phyloP scores from a whole-genome alignment of 352 stramenopile genomes.

The Aphanomyces cochlioides region DNA sequence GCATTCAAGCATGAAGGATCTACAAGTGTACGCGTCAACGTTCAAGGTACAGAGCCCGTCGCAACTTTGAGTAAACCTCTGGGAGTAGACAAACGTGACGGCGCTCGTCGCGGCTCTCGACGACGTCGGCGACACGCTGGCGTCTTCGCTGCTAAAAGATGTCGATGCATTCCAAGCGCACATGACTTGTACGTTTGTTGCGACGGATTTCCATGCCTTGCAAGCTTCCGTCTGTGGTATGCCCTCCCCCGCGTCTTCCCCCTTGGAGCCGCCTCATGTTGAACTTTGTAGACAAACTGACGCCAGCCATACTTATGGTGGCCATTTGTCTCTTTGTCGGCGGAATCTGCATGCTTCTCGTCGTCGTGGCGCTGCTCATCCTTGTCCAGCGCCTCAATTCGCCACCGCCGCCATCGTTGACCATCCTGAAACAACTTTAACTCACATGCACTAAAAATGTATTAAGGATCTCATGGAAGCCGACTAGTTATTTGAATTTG shows the following conservation, averaged over 20 bases:
- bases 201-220: constrained; percentile 41
- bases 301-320: constrained; percentile 69
- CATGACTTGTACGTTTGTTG: constrained; percentile 65
- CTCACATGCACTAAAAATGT: no score
- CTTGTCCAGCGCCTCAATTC: constrained; percentile 19
- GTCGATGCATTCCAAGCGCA: constrained; percentile 49
- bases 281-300: constrained; percentile 53
- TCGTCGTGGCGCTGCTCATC: constrained; percentile 70
- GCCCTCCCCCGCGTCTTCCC: no score
- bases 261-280: constrained; percentile 49
- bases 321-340: constrained; percentile 67
- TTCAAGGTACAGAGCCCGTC: no score
- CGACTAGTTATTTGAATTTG: not conserved
- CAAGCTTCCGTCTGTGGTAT: constrained; percentile 47
- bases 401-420: not conserved
- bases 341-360: constrained; percentile 58
- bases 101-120: constrained; percentile 33
- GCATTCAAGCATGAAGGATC: no score
- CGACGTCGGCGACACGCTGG: constrained; percentile 42
- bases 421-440: no score
- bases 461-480: no score
- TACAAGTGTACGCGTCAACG: no score
- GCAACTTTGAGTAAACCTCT: no score
- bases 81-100: not conserved
- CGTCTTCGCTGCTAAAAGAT: constrained; percentile 47